Evolutionary conservation across 2,329 filamentous ascomycete species (phyloP).

Genomic region (Pyricularia pennisetigena): DNA sequence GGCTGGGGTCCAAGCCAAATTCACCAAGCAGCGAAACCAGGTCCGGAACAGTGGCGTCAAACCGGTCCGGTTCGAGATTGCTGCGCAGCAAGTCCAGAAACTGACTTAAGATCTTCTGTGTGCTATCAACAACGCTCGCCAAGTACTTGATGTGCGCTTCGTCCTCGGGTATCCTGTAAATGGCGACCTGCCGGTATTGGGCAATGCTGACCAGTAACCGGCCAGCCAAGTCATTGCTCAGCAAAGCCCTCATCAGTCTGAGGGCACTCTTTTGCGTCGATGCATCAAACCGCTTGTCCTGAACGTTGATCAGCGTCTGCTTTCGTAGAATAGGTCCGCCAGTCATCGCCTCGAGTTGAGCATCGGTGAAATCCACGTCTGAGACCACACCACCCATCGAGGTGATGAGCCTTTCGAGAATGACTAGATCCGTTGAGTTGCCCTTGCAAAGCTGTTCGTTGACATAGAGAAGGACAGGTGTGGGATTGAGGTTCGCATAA

Average conservation of each 20-base stretch:
- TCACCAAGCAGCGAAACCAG: constrained; percentile 64
- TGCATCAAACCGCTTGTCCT: constrained; percentile 62
- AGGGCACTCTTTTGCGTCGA: constrained; percentile 65
- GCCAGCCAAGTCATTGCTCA: constrained; percentile 67
- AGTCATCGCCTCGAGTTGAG: constrained; percentile 79
- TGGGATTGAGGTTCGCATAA: constrained; percentile 74
- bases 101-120: constrained; percentile 74
- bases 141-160: constrained; percentile 82
- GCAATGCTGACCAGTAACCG: constrained; percentile 83
- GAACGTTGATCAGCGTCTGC: constrained; percentile 69
- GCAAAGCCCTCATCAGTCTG: constrained; percentile 69
- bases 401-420: constrained; percentile 80
- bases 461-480: constrained; percentile 83
- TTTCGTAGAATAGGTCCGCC: constrained; percentile 72
- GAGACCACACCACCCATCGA: constrained; percentile 92
- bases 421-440: constrained; percentile 83
- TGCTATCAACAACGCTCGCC: constrained; percentile 81
- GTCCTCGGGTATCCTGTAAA: constrained; percentile 61
- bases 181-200: constrained; percentile 80
- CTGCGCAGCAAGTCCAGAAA: constrained; percentile 83
- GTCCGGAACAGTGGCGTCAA: constrained; percentile 68
- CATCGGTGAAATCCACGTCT: constrained; percentile 78
- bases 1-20: constrained; percentile 67
- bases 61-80: constrained; percentile 66
- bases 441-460: constrained; percentile 71